Conservation (phyloP, 345 rosid species). For the Sisymbrium altissimum region DNA sequence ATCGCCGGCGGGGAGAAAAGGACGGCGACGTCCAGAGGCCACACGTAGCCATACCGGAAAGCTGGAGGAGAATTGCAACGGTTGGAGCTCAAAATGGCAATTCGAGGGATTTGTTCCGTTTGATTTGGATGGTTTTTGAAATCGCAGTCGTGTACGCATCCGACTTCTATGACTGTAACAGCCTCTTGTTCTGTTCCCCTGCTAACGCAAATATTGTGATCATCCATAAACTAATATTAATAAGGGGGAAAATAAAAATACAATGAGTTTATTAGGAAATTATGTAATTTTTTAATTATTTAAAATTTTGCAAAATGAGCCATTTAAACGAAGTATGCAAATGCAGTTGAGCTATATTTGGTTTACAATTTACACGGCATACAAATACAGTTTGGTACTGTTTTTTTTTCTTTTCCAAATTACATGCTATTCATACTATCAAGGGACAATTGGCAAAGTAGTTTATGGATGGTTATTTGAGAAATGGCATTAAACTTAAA, state of each 20-base stretch:
- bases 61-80: not conserved
- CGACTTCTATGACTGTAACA: slow-evolving; percentile 18
- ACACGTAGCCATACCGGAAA: slow-evolving; percentile 23
- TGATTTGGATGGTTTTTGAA: not conserved
- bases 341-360: too few species aligned
- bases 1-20: slow-evolving; percentile 25
- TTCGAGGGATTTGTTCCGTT: not conserved
- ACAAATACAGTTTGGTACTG: too few species aligned
- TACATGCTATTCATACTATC: too few species aligned
- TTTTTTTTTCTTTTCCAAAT: too few species aligned
- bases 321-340: too few species aligned
- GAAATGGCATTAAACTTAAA: too few species aligned
- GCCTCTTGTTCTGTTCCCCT: slow-evolving; percentile 3
- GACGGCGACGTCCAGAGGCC: slow-evolving; percentile 26
- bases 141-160: slow-evolving; percentile 20
- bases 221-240: not conserved
- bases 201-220: slow-evolving; percentile 22
- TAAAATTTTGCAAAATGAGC: not conserved
- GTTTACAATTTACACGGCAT: too few species aligned
- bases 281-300: not conserved
- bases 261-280: not conserved
- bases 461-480: too few species aligned
- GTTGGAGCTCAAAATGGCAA: not conserved
- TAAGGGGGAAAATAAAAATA: not conserved
- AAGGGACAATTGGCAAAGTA: too few species aligned